Evolutionary conservation across 306 rosid genomes (phyloP), one percentile per base, ranked within the genome.

Genomic region (Pyrus betulifolia): DNA sequence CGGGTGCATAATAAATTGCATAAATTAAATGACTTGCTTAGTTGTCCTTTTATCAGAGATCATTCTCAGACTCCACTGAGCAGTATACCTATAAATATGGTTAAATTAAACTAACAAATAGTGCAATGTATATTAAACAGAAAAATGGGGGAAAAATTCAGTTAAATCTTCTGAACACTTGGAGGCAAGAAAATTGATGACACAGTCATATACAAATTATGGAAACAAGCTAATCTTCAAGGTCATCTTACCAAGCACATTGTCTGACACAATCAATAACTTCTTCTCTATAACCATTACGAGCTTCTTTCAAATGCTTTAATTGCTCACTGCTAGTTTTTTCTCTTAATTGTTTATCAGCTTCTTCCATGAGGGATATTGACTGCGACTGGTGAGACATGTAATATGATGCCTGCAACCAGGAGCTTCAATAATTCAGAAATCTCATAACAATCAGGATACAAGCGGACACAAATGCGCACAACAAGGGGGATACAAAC

Each of bases 341-440:
- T 69, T 90, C 98, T 84, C 91, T 85, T 69, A 93, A 87, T 86
- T 93, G 94, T 79, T 83, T 93, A 86, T 93, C 97, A 81, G 93
- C 87, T 90, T 93, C 96, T 79, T 90, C 96, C 57, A 90, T 83
- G 19, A 86, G 87, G 77, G 96, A 83, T 67, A 88, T 85, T 64
- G 86, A 86, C 40, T 90, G 96, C 10, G 86, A 82, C 70, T 90
- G 93, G 84, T 91, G 97, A 72, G 91, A 87, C 88, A 90, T 81
- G 88, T 88, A 91, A 85, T 88, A 84, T 12, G 97, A 90, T 45
- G 94, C 97, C 98, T 93, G 74, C 82, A 84, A 86, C 51, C 83
- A 76, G 73, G 72, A 62, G 17, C 69, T 65, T 35, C 49, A 64
- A 71, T 28, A 38, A n/a, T 58, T 85, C 60, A 74, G 77, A 82